Percentiles rank a stretch among this genome's conserved stretches.
Evolutionary conservation across 1,284 basidiomycete genomes (phyloP).

Genomic region (Cutaneotrichosporon sp.): DNA sequence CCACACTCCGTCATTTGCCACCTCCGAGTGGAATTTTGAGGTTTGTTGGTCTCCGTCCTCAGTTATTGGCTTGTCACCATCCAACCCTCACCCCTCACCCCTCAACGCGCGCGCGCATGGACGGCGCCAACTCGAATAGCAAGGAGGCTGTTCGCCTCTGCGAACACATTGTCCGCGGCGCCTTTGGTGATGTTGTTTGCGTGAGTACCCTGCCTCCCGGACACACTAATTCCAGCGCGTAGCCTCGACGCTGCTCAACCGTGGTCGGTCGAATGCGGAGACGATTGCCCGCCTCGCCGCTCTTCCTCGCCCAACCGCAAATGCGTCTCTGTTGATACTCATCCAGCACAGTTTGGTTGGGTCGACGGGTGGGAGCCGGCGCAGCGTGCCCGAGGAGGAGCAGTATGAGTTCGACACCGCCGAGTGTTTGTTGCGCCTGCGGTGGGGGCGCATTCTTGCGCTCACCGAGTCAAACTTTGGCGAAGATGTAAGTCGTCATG

Average conservation of each 20-base stretch:
- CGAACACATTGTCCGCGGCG: slow-evolving; percentile 49
- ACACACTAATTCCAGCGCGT: slow-evolving; percentile 61
- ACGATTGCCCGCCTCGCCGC: slow-evolving; percentile 63
- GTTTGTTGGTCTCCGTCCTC: slow-evolving; percentile 4
- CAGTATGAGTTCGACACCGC: slow-evolving; percentile 66
- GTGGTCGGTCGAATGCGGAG: slow-evolving; percentile 74
- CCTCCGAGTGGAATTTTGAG: slow-evolving; percentile 11
- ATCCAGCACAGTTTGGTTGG: slow-evolving; percentile 90
- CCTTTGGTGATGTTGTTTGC: slow-evolving; percentile 50
- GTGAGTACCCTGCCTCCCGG: slow-evolving; percentile 32
- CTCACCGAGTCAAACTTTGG: slow-evolving; percentile 70
- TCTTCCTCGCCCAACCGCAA: slow-evolving; percentile 61
- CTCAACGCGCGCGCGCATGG: slow-evolving; percentile 16
- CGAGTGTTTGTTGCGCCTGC: slow-evolving; percentile 72
- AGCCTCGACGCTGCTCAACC: slow-evolving; percentile 74
- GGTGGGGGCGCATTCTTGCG: slow-evolving; percentile 77
- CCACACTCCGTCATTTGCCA: slow-evolving; percentile 9
- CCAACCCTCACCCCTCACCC: neutral
- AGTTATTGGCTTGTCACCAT: neutral
- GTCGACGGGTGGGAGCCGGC: slow-evolving; percentile 63
- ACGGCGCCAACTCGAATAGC: slow-evolving; percentile 34
- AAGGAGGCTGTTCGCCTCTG: slow-evolving; percentile 55
- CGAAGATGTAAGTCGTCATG: slow-evolving; percentile 59
- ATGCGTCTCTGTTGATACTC: slow-evolving; percentile 72
- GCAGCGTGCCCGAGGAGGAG: slow-evolving; percentile 64